Conservation (phyloP, 805 yeast genomes). For the Starmerella cellae region DNA sequence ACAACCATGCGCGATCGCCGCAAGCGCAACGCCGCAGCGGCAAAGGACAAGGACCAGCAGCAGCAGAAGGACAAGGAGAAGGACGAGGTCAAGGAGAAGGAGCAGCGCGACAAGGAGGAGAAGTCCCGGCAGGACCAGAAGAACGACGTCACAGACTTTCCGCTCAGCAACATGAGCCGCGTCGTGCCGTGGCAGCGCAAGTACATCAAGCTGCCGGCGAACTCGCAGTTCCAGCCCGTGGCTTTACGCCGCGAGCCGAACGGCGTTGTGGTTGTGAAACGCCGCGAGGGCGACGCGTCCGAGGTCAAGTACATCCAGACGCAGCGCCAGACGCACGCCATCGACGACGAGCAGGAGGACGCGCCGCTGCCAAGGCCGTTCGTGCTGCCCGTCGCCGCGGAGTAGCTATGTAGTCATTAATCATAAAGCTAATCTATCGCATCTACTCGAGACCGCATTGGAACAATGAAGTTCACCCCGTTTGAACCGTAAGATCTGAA, state of each 20-base stretch:
- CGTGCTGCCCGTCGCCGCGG: conserved; percentile 7
- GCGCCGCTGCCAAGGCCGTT: conserved; percentile 36
- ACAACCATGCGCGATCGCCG: conserved; percentile 93
- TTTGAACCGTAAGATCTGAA: too few species aligned
- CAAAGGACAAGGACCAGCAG: conserved; percentile 18
- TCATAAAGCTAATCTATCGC: too few species aligned
- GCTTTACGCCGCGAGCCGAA: conserved; percentile 36
- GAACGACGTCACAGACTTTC: conserved; percentile 35
- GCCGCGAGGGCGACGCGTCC: conserved; percentile 27
- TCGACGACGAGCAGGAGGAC: conserved; percentile 50
- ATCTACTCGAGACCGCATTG: too few species aligned
- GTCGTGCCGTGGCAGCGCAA: conserved; percentile 81
- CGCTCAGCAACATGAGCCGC: conserved; percentile 66
- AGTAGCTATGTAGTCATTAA: too few species aligned
- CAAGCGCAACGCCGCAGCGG: conserved; percentile 33
- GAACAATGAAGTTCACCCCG: too few species aligned
- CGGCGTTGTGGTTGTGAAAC: conserved; percentile 27
- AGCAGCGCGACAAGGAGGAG: conserved; percentile 22
- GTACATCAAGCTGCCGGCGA: conserved; percentile 64
- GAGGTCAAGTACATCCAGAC: conserved; percentile 56
- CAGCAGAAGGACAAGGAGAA: conserved; percentile 24
- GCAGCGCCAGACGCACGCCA: conserved; percentile 77
- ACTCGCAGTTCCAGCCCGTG: conserved; percentile 64
- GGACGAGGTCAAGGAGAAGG: conserved; percentile 19
- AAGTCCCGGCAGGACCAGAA: conserved; percentile 28